Evolutionary conservation across 345 rosid genomes (phyloP), one percentile per base, ranked within the genome.

Genomic region (Crucihimalaya himalaica): DNA sequence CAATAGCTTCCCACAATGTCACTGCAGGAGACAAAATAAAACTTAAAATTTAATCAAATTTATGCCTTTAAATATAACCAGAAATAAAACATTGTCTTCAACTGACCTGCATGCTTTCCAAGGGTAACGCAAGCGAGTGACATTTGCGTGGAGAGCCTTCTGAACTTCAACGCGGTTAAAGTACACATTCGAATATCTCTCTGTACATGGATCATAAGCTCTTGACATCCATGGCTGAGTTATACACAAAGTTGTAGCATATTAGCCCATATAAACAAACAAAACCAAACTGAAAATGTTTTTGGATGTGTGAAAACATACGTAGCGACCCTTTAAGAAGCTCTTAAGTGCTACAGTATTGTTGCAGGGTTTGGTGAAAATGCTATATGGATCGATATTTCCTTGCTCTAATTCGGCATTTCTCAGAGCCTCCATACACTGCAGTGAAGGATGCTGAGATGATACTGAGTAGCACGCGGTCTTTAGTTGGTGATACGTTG

Each of bases 181-280:
- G 72, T 95, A 92, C 79, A 80, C 78, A 63, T 59, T 59, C 0
- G 99, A 82, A 78, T 92, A 82, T 76, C 98, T 86, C 75, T 86
- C 98, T 3, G 92, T 89, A 83, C 98, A 95, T 15, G 99, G 99
- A 88, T 95, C 99, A 69, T 89, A 92, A 34, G 97, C 97, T 80
- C 98, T 86, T n/a, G 97, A 85, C 97, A 90, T 88, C 97, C 98
- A 92, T 39, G 96, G 98, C 99, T 89, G 86, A 66, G 71, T 75
- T 63, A 64, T 47, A 54, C 6, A 28, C 66, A 47, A 68, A 55
- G 42, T 43, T 32, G 54, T 15, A 76, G 2, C 66, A 64, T 13
- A 42, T 69, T 62, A 69, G 45, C n/a, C 34, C 55, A 35, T 16
- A 62, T 16, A 52, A 20, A 37, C 42, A 25, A 53, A 53, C 29